Conservation (phyloP, 148 eudicot genomes). For the Fallopia convolvulus region DNA sequence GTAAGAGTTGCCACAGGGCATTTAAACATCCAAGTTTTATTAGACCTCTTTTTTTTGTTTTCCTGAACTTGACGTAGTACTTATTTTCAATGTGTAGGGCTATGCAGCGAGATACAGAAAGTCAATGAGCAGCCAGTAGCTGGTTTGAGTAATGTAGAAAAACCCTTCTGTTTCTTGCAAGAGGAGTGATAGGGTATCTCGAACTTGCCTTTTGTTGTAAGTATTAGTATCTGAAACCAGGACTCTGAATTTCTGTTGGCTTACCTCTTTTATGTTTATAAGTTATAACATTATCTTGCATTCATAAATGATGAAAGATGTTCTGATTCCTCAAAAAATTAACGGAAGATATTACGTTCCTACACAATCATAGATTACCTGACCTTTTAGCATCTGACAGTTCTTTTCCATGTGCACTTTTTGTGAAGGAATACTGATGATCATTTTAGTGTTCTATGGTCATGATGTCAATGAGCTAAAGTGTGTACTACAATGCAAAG, state of each 20-base stretch:
- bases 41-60: not conserved
- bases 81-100: conserved; percentile 8
- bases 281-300: not conserved
- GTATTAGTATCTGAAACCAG: conserved; percentile 1
- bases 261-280: not conserved
- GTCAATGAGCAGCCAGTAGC: not conserved
- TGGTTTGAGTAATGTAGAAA: conserved; percentile 8
- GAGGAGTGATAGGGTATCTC: not conserved
- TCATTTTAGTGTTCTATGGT: not conserved
- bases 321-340: too few relatives aligned
- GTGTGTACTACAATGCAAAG: not conserved
- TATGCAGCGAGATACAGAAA: conserved; percentile 11
- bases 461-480: not conserved
- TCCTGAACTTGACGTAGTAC: not conserved
- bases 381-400: not conserved
- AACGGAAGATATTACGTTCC: not conserved
- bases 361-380: not conserved
- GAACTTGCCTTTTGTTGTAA: not conserved
- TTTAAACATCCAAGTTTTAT: not conserved
- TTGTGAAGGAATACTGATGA: not conserved
- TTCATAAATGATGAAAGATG: not conserved
- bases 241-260: not conserved
- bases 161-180: not conserved
- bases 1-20: conserved; percentile 30
- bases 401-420: not conserved